A percentile compares a stretch with the other conserved stretches of the same genome.
These are phyloP conservation scores for Neurospora intermedia DNA, from an alignment of 495 filamentous ascomycete genomes.

Conservation along the genomic window DNA sequence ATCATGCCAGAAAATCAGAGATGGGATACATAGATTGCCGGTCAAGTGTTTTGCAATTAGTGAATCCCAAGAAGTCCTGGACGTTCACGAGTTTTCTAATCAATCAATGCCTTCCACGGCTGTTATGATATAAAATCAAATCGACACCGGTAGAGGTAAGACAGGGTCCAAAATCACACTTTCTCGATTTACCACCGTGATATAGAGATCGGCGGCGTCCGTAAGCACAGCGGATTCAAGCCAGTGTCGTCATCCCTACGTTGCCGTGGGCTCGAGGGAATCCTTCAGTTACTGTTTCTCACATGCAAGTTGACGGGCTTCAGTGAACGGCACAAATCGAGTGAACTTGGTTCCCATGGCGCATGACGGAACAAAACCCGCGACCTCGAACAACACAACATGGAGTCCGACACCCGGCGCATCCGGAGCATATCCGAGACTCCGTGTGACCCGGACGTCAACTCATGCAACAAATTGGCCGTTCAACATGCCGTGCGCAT, in stretches of 20 bases:
- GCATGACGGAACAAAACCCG: neutral
- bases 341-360: neutral
- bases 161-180: neutral
- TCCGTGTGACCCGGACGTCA: neutral
- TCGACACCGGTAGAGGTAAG: neutral
- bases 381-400: neutral
- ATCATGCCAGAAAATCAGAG: neutral
- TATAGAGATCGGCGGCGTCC: neutral
- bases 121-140: neutral
- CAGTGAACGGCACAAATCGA: neutral
- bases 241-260: neutral
- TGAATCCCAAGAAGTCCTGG: too few relatives aligned
- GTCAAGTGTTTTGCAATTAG: neutral
- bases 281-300: neutral
- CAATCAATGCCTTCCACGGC: too few relatives aligned
- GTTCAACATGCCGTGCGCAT: neutral
- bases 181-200: neutral
- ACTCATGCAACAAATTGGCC: neutral
- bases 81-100: too few relatives aligned
- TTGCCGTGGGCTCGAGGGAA: neutral
- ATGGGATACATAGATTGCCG: neutral
- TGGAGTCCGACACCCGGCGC: neutral
- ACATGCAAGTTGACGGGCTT: neutral
- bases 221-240: neutral
- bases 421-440: neutral